phyloP scores from a whole-genome alignment of 306 rosid species.

The Trichosanthes truncata region DNA sequence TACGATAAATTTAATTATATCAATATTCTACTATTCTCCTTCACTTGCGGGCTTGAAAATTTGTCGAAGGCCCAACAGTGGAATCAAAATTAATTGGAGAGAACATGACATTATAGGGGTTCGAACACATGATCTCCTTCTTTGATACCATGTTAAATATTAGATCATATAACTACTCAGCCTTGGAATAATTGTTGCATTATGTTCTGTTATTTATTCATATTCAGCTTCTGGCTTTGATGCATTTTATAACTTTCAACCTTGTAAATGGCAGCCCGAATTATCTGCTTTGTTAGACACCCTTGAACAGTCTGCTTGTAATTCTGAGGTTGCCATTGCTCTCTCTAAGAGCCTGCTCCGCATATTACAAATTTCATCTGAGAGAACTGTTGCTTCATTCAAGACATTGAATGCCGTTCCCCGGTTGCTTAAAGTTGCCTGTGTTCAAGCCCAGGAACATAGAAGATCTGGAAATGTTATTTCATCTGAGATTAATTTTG shows the following conservation, averaged over 20 bases:
- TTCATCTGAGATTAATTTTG: constrained; percentile 24
- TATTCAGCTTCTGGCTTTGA: neutral
- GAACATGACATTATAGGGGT: neutral
- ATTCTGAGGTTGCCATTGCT: constrained; percentile 53
- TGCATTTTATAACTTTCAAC: constrained; percentile 6
- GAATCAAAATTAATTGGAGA: neutral
- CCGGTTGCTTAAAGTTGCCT: constrained; percentile 77
- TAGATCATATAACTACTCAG: neutral
- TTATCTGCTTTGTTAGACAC: constrained; percentile 77
- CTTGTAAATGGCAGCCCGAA: constrained; percentile 48
- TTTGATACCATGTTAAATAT: neutral
- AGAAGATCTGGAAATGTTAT: constrained; percentile 33
- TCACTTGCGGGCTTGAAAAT: neutral
- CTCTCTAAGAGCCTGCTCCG: constrained; percentile 61
- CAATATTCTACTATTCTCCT: neutral
- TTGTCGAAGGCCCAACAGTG: neutral
- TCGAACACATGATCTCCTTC: neutral
- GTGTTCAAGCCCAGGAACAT: constrained; percentile 76
- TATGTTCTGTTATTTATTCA: constrained; percentile 16
- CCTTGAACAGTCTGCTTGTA: constrained; percentile 73
- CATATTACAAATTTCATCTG: constrained; percentile 64
- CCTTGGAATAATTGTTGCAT: neutral
- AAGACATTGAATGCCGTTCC: constrained; percentile 64
- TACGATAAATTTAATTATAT: neutral
- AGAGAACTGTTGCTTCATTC: constrained; percentile 70